Conservation (phyloP, 352 stramenopile species). For the Phytophthora litchii region DNA sequence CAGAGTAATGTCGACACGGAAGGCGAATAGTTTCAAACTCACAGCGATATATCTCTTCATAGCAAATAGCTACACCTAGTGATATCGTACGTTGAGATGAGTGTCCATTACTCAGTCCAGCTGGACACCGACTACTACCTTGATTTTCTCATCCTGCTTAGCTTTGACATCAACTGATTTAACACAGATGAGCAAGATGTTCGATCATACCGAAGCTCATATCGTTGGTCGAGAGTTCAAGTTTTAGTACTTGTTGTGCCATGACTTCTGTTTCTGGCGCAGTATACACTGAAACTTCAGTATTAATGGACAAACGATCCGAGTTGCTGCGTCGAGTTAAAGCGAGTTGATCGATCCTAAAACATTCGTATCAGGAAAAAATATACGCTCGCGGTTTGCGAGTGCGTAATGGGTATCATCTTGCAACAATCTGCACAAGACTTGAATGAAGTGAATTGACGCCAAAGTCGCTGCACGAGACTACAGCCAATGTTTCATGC, state of each 20-base stretch:
- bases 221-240: slow-evolving; percentile 7
- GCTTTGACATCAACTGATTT: background rate
- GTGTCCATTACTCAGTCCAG: background rate
- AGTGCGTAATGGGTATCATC: slow-evolving; percentile 5
- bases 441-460: background rate
- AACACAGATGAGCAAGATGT: background rate
- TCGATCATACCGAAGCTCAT: background rate
- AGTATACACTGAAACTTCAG: background rate
- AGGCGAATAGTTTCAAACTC: background rate
- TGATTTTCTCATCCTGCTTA: slow-evolving; percentile 1
- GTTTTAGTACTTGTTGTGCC: background rate
- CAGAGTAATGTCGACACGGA: background rate
- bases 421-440: too few species aligned
- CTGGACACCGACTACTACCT: background rate
- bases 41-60: background rate
- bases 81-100: background rate
- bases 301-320: background rate
- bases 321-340: slow-evolving; percentile 1
- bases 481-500: slow-evolving; percentile 3
- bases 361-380: slow-evolving; percentile 1
- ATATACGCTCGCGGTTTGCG: background rate
- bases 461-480: background rate
- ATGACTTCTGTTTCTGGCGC: background rate
- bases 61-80: background rate
- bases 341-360: background rate